These are phyloP conservation scores for Amylocarpus encephaloides DNA, from an alignment of 2,329 filamentous ascomycete genomes.

Conservation along the genomic window DNA sequence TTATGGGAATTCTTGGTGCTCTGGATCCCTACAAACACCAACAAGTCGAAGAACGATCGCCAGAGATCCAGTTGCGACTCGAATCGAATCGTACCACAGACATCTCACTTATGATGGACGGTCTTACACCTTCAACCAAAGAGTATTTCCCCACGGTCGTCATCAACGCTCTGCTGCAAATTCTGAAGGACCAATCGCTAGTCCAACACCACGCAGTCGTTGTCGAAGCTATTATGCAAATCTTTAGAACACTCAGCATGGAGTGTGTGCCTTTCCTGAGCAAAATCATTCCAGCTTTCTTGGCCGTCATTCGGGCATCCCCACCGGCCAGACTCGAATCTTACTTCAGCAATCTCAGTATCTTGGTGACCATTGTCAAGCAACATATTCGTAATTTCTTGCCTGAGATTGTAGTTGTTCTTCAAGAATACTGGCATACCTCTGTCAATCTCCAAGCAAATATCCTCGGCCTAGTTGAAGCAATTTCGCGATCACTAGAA, in stretches of 20 bases:
- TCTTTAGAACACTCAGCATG: constrained; percentile 90
- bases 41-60: constrained; percentile 83
- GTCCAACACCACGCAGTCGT: constrained; percentile 87
- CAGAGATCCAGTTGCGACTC: constrained; percentile 66
- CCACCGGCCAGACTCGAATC: constrained; percentile 75
- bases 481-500: constrained; percentile 86
- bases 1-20: constrained; percentile 92
- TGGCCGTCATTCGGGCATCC: constrained; percentile 80
- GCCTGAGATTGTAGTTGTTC: constrained; percentile 75
- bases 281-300: constrained; percentile 89
- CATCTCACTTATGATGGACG: constrained; percentile 96
- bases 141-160: constrained; percentile 98
- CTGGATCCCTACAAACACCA: constrained; percentile 95
- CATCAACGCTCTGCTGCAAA: constrained; percentile 88
- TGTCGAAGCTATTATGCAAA: constrained; percentile 97
- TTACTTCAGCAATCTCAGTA: constrained; percentile 94
- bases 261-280: constrained; percentile 95
- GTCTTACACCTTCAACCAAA: constrained; percentile 90
- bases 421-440: constrained; percentile 85
- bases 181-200: constrained; percentile 85
- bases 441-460: constrained; percentile 79
- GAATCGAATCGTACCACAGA: constrained; percentile 71
- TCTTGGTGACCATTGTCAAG: constrained; percentile 87
- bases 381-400: constrained; percentile 94
- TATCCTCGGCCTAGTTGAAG: constrained; percentile 85